A percentile compares a stretch with the other conserved stretches of the same genome.
Conservation (phyloP, 495 filamentous ascomycete species). For the Niebla homalea region DNA sequence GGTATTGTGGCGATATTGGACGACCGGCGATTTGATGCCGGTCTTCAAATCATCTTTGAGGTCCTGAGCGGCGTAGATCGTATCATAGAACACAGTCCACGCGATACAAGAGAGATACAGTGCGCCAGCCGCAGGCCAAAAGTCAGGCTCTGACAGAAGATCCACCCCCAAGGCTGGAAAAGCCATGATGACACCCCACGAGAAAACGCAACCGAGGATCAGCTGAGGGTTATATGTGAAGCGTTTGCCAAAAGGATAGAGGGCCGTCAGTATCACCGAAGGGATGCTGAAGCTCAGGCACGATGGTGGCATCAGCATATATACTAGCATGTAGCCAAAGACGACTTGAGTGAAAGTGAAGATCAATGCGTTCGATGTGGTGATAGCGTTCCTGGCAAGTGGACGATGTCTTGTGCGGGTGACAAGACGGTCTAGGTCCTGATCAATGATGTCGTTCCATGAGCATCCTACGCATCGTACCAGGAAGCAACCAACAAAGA, state of each 20-base stretch:
- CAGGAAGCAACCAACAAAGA: slow-evolving; percentile 4
- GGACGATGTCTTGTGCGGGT: slow-evolving; percentile 24
- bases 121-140: not conserved
- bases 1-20: slow-evolving; percentile 4
- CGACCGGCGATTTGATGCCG: slow-evolving; percentile 25
- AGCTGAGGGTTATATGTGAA: slow-evolving; percentile 22
- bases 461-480: slow-evolving; percentile 12
- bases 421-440: slow-evolving; percentile 26
- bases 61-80: slow-evolving; percentile 33
- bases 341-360: too few relatives aligned
- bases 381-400: not conserved
- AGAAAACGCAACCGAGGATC: slow-evolving; percentile 13
- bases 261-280: not conserved
- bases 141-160: not conserved
- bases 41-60: slow-evolving; percentile 25
- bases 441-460: slow-evolving; percentile 33
- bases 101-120: slow-evolving; percentile 14
- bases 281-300: too few relatives aligned
- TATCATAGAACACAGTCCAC: slow-evolving; percentile 33
- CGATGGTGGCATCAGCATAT: too few relatives aligned
- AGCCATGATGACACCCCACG: slow-evolving; percentile 15
- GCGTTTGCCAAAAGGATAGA: slow-evolving; percentile 12
- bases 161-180: slow-evolving; percentile 4
- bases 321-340: too few relatives aligned
- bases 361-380: too few relatives aligned